These are phyloP conservation scores for Rhodotorula diobovata DNA, from an alignment of 768 basidiomycete species.

Conservation along the genomic window DNA sequence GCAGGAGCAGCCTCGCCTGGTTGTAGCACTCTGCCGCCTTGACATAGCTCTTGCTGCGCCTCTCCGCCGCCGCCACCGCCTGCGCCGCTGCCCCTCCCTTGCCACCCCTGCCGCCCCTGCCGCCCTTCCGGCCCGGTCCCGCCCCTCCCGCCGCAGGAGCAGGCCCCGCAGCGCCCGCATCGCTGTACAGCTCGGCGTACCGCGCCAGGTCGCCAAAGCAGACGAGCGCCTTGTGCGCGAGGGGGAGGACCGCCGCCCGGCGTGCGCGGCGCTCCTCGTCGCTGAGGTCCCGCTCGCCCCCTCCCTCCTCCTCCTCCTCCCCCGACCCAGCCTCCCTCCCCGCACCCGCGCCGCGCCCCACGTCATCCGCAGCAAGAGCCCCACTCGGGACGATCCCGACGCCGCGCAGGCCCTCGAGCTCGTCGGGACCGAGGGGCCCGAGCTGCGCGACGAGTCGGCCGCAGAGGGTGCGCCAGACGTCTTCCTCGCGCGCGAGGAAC, in stretches of 20 bases:
- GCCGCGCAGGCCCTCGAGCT: slow-evolving; percentile 51
- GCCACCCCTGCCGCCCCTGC: background rate
- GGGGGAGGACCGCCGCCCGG: slow-evolving; percentile 55
- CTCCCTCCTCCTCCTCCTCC: background rate
- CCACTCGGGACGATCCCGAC: slow-evolving; percentile 53
- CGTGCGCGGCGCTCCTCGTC: slow-evolving; percentile 50
- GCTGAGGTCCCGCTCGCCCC: background rate
- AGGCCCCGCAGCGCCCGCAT: slow-evolving; percentile 49
- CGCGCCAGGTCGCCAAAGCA: slow-evolving; percentile 91
- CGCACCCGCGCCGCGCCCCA: background rate
- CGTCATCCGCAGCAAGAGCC: background rate
- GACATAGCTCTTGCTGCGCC: slow-evolving; percentile 61
- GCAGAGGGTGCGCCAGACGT: slow-evolving; percentile 80
- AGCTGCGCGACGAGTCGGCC: slow-evolving; percentile 69
- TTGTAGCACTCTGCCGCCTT: slow-evolving; percentile 77
- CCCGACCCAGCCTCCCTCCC: no score
- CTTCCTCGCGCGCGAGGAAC: slow-evolving; percentile 83
- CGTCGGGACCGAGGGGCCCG: slow-evolving; percentile 38
- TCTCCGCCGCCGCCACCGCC: slow-evolving; percentile 49
- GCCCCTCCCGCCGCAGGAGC: slow-evolving; percentile 37
- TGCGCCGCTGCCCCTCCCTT: slow-evolving; percentile 46
- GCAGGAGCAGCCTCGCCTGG: slow-evolving; percentile 73
- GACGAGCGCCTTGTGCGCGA: slow-evolving; percentile 79
- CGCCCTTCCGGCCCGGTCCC: background rate
- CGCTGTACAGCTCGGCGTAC: slow-evolving; percentile 85